Percentiles rank a stretch among this genome's conserved stretches.
phyloP scores from a whole-genome alignment of 73 alveolate genomes.

The Uronychia binucleata region DNA sequence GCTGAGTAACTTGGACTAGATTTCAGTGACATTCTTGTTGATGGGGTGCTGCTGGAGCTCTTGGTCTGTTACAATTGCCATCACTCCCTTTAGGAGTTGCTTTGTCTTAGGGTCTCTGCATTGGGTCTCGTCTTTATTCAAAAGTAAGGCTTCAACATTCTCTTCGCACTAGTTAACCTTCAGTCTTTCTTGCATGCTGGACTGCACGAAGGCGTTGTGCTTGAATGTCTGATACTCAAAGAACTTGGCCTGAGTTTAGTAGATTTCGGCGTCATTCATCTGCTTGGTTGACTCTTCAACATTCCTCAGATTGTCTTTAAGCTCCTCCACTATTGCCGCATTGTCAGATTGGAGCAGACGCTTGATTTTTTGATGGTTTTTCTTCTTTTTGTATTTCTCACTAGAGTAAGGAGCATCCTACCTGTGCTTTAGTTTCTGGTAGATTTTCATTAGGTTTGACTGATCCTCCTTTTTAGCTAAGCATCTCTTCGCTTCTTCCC shows the following conservation, averaged over 20 bases:
- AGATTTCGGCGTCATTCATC: background rate
- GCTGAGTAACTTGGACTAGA: conserved; percentile 22
- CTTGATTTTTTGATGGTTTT: background rate
- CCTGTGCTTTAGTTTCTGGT: conserved; percentile 1
- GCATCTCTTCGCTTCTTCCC: conserved; percentile 11
- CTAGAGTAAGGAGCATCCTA: background rate
- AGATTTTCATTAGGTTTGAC: background rate
- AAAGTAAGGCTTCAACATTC: background rate
- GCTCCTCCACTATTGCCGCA: background rate
- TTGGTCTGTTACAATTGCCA: background rate
- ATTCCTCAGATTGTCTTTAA: background rate
- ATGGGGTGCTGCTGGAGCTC: background rate
- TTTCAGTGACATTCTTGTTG: conserved; percentile 19
- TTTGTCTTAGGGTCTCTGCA: background rate
- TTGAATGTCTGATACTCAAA: background rate
- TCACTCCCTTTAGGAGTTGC: background rate
- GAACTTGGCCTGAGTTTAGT: background rate
- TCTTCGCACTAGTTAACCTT: background rate
- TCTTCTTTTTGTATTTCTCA: background rate
- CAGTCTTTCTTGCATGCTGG: background rate
- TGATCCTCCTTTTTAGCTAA: conserved; percentile 7
- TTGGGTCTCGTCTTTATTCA: background rate
- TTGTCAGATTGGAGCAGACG: background rate
- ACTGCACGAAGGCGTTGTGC: background rate
- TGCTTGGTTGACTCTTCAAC: background rate